These are phyloP conservation scores for Heracleum sosnowskyi DNA, from an alignment of 129 eudicot species.

Conservation along the genomic window DNA sequence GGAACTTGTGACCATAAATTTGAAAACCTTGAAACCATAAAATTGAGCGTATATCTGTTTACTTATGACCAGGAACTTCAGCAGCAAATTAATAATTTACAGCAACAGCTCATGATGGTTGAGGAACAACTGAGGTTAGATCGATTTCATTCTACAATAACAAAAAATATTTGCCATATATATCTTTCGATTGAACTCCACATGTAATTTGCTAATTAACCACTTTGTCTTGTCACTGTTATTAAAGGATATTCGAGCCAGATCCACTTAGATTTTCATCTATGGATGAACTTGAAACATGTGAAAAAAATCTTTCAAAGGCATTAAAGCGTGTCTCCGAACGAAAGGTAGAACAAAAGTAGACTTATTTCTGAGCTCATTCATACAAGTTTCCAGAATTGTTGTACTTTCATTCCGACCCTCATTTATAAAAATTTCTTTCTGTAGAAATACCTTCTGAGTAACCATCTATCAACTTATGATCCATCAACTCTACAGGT, in stretches of 20 bases:
- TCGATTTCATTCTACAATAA: background rate
- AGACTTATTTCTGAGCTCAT: background rate
- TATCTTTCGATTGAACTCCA: background rate
- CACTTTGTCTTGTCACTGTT: background rate
- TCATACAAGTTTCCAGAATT: background rate
- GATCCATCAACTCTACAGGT: conserved; percentile 60
- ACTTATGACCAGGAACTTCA: conserved; percentile 42
- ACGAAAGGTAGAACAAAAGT: conserved; percentile 44
- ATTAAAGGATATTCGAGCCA: conserved; percentile 58
- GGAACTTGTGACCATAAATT: no score
- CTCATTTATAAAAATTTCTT: background rate
- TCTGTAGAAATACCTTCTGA: conserved; percentile 46
- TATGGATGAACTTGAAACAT: conserved; percentile 42
- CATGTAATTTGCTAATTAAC: background rate
- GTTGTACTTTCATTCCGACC: background rate
- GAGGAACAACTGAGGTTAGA: conserved; percentile 54
- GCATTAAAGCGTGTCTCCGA: conserved; percentile 48
- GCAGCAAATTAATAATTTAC: conserved; percentile 49
- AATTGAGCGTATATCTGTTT: background rate
- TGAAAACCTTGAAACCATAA: no score
- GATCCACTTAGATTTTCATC: conserved; percentile 47
- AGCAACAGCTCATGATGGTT: conserved; percentile 46
- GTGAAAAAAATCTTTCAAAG: conserved; percentile 48
- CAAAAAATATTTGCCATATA: background rate
- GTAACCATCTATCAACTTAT: conserved; percentile 43